These are phyloP conservation scores for Didymella glomerata DNA, from an alignment of 2,329 filamentous ascomycete species.

Conservation along the genomic window DNA sequence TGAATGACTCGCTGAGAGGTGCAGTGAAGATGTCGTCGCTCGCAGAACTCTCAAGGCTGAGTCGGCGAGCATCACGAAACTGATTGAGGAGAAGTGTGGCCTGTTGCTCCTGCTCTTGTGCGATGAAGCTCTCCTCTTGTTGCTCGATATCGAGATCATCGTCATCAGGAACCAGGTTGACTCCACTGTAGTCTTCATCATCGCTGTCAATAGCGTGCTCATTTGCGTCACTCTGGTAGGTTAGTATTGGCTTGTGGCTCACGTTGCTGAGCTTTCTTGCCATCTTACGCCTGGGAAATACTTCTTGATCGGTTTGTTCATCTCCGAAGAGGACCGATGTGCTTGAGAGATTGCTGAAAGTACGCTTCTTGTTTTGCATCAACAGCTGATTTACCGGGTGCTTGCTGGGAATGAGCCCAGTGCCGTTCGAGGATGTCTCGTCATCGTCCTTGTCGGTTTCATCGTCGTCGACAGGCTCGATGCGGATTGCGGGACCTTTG, in stretches of 20 bases:
- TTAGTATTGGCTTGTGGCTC: constrained; percentile 45
- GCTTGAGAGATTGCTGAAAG: constrained; percentile 51
- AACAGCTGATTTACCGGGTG: constrained; percentile 40
- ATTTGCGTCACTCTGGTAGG: constrained; percentile 42
- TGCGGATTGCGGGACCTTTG: constrained; percentile 48
- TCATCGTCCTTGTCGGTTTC: constrained; percentile 43
- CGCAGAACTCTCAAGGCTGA: constrained; percentile 45
- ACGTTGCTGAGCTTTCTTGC: constrained; percentile 48
- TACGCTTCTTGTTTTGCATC: constrained; percentile 50
- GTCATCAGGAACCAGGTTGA: constrained; percentile 78
- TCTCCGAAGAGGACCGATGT: constrained; percentile 50
- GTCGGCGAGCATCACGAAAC: constrained; percentile 46
- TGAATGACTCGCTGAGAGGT: constrained; percentile 37
- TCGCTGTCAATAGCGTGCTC: constrained; percentile 52
- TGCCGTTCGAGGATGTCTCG: constrained; percentile 38
- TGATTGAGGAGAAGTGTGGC: constrained; percentile 42
- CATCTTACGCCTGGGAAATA: constrained; percentile 51
- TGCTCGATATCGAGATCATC: constrained; percentile 81
- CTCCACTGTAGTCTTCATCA: constrained; percentile 69
- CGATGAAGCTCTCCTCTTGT: constrained; percentile 79
- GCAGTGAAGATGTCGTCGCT: constrained; percentile 48
- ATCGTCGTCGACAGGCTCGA: constrained; percentile 45
- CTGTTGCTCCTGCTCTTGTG: constrained; percentile 52
- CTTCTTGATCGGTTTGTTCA: constrained; percentile 40
- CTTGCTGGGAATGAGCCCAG: constrained; percentile 44